A percentile compares a stretch with the other conserved stretches of the same genome.
phyloP scores from a whole-genome alignment of 2,329 filamentous ascomycete genomes.

The Alternaria consortialis region DNA sequence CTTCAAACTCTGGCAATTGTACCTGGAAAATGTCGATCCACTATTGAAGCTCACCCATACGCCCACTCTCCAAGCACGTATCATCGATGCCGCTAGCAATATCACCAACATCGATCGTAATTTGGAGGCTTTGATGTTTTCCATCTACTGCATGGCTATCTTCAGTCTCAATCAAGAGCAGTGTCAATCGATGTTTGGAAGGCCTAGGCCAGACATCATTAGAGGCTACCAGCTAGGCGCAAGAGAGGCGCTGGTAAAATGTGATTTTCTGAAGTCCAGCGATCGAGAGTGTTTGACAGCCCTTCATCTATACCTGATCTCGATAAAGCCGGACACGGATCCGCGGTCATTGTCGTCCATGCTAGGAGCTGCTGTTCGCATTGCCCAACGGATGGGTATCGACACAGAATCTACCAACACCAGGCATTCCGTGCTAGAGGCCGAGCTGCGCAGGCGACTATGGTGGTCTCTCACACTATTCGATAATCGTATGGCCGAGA shows the following conservation, averaged over 20 bases:
- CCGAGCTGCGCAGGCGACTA: slow-evolving; percentile 67
- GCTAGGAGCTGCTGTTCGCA: slow-evolving; percentile 65
- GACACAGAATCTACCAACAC: slow-evolving; percentile 64
- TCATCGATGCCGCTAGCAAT: slow-evolving; percentile 67
- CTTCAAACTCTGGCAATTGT: slow-evolving; percentile 76
- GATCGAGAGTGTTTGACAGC: slow-evolving; percentile 65
- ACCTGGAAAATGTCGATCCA: slow-evolving; percentile 60
- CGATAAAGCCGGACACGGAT: slow-evolving; percentile 59
- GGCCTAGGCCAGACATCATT: slow-evolving; percentile 62
- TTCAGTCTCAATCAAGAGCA: slow-evolving; percentile 66
- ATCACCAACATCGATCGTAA: slow-evolving; percentile 62
- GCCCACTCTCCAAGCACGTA: slow-evolving; percentile 59
- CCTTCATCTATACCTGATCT: slow-evolving; percentile 65
- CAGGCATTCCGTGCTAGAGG: slow-evolving; percentile 64
- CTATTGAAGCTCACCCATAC: slow-evolving; percentile 42
- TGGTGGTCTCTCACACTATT: slow-evolving; percentile 70
- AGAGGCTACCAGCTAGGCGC: slow-evolving; percentile 67
- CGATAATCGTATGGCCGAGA: slow-evolving; percentile 63
- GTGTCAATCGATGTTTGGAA: slow-evolving; percentile 61
- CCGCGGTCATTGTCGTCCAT: slow-evolving; percentile 63
- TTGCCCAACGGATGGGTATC: slow-evolving; percentile 68
- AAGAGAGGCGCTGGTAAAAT: slow-evolving; percentile 68
- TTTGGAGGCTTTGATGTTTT: slow-evolving; percentile 62
- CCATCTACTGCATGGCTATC: slow-evolving; percentile 44
- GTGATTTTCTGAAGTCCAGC: slow-evolving; percentile 64